Conservation (phyloP, 2,329 filamentous ascomycete species). For the Arthroderma sp. region DNA sequence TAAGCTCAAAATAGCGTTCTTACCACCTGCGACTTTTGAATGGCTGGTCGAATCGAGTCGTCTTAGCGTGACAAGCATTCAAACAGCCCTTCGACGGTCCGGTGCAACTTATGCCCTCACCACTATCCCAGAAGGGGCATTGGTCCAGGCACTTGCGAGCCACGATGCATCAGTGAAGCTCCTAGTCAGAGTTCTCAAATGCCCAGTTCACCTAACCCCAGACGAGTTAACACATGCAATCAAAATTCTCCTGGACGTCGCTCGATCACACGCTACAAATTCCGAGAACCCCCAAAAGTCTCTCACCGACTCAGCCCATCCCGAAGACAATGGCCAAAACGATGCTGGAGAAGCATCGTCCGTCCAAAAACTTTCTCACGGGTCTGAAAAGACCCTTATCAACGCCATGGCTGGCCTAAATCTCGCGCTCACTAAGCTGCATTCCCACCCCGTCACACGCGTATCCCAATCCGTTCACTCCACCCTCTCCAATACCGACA, state of each 20-base stretch:
- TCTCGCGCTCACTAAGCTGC: slow-evolving; percentile 23
- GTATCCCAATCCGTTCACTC: slow-evolving; percentile 25
- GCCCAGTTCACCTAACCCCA: slow-evolving; percentile 22
- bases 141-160: slow-evolving; percentile 27
- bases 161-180: slow-evolving; percentile 26
- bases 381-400: slow-evolving; percentile 15
- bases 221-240: slow-evolving; percentile 29
- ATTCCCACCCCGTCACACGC: slow-evolving; percentile 20
- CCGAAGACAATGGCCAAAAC: not conserved
- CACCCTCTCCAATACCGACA: slow-evolving; percentile 25
- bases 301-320: slow-evolving; percentile 18
- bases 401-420: slow-evolving; percentile 28
- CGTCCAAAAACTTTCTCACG: not conserved
- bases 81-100: slow-evolving; percentile 25
- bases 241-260: slow-evolving; percentile 27
- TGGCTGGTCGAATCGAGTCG: slow-evolving; percentile 30
- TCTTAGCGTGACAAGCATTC: slow-evolving; percentile 26
- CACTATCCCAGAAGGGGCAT: slow-evolving; percentile 24
- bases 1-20: slow-evolving; percentile 21
- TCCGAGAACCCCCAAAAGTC: slow-evolving; percentile 22
- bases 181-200: slow-evolving; percentile 25
- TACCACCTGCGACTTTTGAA: slow-evolving; percentile 25
- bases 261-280: slow-evolving; percentile 21
- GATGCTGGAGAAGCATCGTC: not conserved
- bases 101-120: slow-evolving; percentile 24